Percentiles rank a stretch among this genome's conserved stretches.
phyloP scores from a whole-genome alignment of 2,329 filamentous ascomycete genomes.

The Penicillium sp. region DNA sequence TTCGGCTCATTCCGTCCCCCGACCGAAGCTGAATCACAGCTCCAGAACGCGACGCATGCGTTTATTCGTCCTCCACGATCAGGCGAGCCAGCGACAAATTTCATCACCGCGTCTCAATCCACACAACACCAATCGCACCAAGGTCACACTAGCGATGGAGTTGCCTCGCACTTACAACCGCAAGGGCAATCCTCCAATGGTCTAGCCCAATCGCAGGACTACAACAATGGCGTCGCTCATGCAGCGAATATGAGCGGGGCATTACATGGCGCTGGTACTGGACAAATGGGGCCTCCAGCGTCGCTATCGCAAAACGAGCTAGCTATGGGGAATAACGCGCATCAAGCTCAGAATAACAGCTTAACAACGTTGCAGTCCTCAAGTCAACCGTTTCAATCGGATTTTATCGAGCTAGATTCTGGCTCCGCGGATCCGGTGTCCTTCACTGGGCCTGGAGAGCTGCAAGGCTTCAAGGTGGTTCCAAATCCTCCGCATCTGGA shows the following conservation, averaged over 20 bases:
- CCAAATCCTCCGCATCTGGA: slow-evolving; percentile 65
- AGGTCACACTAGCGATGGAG: background rate
- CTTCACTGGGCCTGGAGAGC: slow-evolving; percentile 24
- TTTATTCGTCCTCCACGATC: slow-evolving; percentile 15
- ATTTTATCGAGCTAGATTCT: slow-evolving; percentile 13
- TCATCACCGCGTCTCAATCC: slow-evolving; percentile 11
- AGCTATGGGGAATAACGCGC: slow-evolving; percentile 11
- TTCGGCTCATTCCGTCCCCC: slow-evolving; percentile 30
- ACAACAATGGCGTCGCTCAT: background rate
- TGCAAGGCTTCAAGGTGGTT: slow-evolving; percentile 52
- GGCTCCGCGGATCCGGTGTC: slow-evolving; percentile 16
- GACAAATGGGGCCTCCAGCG: background rate
- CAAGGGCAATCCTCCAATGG: slow-evolving; percentile 1
- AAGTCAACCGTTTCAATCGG: slow-evolving; percentile 19
- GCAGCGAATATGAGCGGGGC: background rate
- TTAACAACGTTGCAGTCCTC: slow-evolving; percentile 22
- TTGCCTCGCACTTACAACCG: background rate
- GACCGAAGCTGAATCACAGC: slow-evolving; percentile 22
- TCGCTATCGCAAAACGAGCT: slow-evolving; percentile 8
- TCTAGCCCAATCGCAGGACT: background rate
- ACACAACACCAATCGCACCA: slow-evolving; percentile 3
- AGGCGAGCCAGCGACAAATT: slow-evolving; percentile 17
- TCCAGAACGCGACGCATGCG: slow-evolving; percentile 15
- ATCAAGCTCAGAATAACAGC: slow-evolving; percentile 14
- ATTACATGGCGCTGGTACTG: background rate